Conservation (phyloP, 805 yeast genomes). For the Geotrichum ghanense region DNA sequence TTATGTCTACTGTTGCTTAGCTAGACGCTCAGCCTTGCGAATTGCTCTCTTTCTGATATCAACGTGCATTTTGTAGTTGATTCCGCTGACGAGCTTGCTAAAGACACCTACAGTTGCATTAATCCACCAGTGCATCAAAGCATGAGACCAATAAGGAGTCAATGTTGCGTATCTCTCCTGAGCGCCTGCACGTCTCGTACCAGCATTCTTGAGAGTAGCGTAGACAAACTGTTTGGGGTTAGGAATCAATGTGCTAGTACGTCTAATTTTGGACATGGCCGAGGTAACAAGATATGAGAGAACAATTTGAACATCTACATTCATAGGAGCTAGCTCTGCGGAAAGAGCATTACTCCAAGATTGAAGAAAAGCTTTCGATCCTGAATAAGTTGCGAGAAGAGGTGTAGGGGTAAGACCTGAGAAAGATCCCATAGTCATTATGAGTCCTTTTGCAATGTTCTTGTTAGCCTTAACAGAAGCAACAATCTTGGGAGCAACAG, state of each 20-base stretch:
- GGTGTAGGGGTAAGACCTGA: slow-evolving; percentile 94
- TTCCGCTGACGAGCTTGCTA: slow-evolving; percentile 52
- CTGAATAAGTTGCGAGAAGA: slow-evolving; percentile 83
- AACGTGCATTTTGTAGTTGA: slow-evolving; percentile 70
- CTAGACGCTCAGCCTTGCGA: slow-evolving; percentile 43
- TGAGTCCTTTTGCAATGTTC: slow-evolving; percentile 41
- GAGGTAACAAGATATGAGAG: slow-evolving; percentile 86
- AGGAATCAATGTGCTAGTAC: slow-evolving; percentile 66
- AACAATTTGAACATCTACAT: slow-evolving; percentile 77
- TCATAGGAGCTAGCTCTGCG: slow-evolving; percentile 58
- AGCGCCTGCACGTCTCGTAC: slow-evolving; percentile 75
- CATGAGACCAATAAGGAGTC: slow-evolving; percentile 93
- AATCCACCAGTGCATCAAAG: slow-evolving; percentile 72
- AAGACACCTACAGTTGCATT: slow-evolving; percentile 75
- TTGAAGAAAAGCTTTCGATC: slow-evolving; percentile 91
- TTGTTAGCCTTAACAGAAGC: slow-evolving; percentile 35
- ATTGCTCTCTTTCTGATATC: slow-evolving; percentile 75
- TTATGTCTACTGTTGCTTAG: slow-evolving; percentile 11
- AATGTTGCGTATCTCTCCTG: slow-evolving; percentile 77
- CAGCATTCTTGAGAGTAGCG: slow-evolving; percentile 57
- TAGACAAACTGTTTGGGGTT: slow-evolving; percentile 68
- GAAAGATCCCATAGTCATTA: slow-evolving; percentile 93
- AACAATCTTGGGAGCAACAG: slow-evolving; percentile 61
- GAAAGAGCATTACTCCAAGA: slow-evolving; percentile 85
- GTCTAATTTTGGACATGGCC: slow-evolving; percentile 88